These are phyloP conservation scores for Calophaca sinica DNA, from an alignment of 306 rosid genomes.

Conservation along the genomic window DNA sequence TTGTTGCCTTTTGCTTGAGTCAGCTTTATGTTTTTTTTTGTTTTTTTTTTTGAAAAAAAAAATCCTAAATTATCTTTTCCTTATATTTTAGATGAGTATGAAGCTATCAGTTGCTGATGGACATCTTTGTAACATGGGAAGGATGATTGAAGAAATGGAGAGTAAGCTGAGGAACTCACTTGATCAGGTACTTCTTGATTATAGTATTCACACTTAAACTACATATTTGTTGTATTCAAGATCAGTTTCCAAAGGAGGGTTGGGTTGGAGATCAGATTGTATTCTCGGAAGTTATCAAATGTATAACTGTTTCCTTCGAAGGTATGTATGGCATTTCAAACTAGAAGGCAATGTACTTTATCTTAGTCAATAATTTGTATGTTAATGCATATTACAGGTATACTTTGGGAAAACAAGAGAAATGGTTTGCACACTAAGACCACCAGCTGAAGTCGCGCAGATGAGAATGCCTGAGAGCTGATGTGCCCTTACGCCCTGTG, in stretches of 20 bases:
- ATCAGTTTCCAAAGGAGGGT: background rate
- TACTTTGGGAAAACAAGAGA: conserved; percentile 98
- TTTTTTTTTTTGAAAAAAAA: background rate
- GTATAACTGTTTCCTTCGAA: conserved; percentile 20
- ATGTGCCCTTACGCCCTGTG: conserved; percentile 34
- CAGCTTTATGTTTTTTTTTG: background rate
- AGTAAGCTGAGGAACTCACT: conserved; percentile 94
- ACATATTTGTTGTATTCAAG: background rate
- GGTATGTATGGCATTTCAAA: conserved; percentile 23
- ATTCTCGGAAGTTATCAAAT: conserved; percentile 4
- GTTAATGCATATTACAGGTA: conserved; percentile 60
- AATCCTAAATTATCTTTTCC: conserved; percentile 22
- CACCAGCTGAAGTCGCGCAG: conserved; percentile 81
- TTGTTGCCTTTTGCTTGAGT: conserved; percentile 1
- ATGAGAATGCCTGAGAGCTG: conserved; percentile 80
- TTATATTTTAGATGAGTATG: conserved; percentile 79
- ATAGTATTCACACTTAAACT: conserved; percentile 30
- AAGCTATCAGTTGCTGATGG: conserved; percentile 82
- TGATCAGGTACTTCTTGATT: conserved; percentile 72
- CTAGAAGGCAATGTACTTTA: background rate
- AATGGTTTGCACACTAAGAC: conserved; percentile 97
- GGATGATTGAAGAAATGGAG: conserved; percentile 99
- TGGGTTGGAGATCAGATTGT: conserved; percentile 1
- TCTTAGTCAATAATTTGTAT: conserved; percentile 2
- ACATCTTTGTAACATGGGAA: conserved; percentile 96